These are phyloP conservation scores for Naumovozyma dairenensis DNA, from an alignment of 805 yeast species.

Conservation along the genomic window DNA sequence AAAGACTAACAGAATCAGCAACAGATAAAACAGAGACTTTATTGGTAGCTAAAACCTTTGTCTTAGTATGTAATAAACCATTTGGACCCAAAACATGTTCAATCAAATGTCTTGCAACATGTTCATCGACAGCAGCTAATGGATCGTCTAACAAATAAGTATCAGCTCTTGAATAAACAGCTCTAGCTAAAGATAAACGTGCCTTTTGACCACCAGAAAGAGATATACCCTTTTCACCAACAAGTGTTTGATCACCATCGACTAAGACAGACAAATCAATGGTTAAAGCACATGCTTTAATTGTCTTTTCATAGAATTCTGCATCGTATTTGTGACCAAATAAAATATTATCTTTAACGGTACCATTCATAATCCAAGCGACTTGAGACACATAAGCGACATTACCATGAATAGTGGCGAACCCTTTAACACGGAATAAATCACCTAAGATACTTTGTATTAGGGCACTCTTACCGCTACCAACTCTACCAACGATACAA, in stretches of 20 bases:
- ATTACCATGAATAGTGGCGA: conserved; percentile 60
- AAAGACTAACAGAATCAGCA: conserved; percentile 61
- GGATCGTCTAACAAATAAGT: conserved; percentile 86
- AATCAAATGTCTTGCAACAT: conserved; percentile 80
- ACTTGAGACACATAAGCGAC: conserved; percentile 87
- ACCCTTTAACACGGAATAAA: conserved; percentile 64
- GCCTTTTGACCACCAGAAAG: conserved; percentile 98
- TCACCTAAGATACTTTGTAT: conserved; percentile 77
- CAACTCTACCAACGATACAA: conserved; percentile 85
- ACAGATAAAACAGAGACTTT: conserved; percentile 70
- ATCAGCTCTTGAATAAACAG: conserved; percentile 91
- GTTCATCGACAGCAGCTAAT: conserved; percentile 94
- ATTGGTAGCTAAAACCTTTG: conserved; percentile 78
- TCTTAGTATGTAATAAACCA: conserved; percentile 66
- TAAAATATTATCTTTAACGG: conserved; percentile 80
- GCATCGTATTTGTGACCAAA: conserved; percentile 83
- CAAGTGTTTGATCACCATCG: conserved; percentile 84
- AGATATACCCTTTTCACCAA: conserved; percentile 96
- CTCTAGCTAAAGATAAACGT: conserved; percentile 85
- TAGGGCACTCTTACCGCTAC: conserved; percentile 80
- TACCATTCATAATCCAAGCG: conserved; percentile 96
- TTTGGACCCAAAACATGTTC: conserved; percentile 72
- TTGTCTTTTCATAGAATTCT: conserved; percentile 67
- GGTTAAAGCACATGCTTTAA: conserved; percentile 79
- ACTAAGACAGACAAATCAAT: conserved; percentile 74